phyloP scores from a whole-genome alignment of 129 eudicot species.

The Tagetes patula region DNA sequence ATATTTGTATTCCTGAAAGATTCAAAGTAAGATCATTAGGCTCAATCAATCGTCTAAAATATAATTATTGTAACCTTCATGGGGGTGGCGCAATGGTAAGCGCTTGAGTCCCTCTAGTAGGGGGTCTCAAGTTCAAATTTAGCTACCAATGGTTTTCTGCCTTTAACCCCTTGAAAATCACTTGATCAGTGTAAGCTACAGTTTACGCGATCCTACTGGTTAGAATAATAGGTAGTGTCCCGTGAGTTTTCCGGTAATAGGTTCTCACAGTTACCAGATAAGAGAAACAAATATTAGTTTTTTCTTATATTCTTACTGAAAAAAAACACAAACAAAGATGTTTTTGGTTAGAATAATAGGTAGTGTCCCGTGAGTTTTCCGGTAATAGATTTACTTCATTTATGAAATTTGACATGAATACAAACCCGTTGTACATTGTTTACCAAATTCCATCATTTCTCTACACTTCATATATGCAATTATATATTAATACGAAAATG shows the following conservation, averaged over 20 bases:
- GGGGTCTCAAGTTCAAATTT: too few species aligned
- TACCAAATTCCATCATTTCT: not conserved
- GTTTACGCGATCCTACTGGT: too few species aligned
- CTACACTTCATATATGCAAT: not conserved
- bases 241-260: too few species aligned
- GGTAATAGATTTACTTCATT: conserved; percentile 5
- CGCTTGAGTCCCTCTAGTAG: too few species aligned
- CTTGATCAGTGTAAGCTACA: too few species aligned
- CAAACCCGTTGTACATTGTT: not conserved
- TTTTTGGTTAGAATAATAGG: not conserved
- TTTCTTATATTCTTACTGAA: not conserved
- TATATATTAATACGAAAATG: not conserved
- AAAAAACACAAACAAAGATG: conserved; percentile 14
- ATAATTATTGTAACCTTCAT: not conserved
- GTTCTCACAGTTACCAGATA: too few species aligned
- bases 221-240: too few species aligned
- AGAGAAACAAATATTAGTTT: not conserved
- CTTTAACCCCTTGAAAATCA: too few species aligned
- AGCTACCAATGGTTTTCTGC: too few species aligned
- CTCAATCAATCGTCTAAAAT: conserved; percentile 24
- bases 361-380: too few species aligned
- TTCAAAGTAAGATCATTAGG: conserved; percentile 16
- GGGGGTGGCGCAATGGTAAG: too few species aligned
- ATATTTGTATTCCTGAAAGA: conserved; percentile 53
- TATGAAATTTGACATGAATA: not conserved